Conservation (phyloP, 441 rosid genomes). For the Erodium chrysanthum region DNA sequence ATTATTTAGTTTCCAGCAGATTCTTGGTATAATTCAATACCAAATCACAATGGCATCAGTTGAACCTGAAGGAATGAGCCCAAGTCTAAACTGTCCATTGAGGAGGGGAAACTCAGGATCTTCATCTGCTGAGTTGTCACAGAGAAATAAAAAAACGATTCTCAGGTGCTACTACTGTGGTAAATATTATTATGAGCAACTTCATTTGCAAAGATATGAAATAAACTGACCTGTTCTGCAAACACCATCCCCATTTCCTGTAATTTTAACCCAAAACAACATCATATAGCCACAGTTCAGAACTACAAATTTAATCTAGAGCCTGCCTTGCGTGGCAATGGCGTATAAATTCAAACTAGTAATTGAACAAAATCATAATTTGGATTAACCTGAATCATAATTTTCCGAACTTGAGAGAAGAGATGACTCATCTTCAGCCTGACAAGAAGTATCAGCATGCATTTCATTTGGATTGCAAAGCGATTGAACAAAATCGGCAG, state of each 20-base stretch:
- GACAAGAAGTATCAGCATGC: constrained; percentile 29
- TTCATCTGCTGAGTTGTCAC: constrained; percentile 28
- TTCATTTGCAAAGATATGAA: constrained; percentile 11
- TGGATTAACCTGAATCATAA: constrained; percentile 28
- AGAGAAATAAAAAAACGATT: constrained; percentile 18
- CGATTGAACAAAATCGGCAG: constrained; percentile 42
- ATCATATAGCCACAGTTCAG: background rate
- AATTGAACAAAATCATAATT: no score
- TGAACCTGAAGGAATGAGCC: constrained; percentile 89
- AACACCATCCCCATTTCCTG: constrained; percentile 38
- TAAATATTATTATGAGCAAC: background rate
- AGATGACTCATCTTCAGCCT: constrained; percentile 40
- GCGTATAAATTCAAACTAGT: no score
- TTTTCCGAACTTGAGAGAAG: constrained; percentile 32
- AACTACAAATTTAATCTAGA: constrained; percentile 19
- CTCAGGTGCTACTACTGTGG: constrained; percentile 9
- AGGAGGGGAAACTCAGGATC: constrained; percentile 34
- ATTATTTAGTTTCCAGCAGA: background rate
- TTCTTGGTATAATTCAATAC: constrained; percentile 24
- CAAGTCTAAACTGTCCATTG: constrained; percentile 50
- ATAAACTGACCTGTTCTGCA: constrained; percentile 32
- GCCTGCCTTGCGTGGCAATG: no score
- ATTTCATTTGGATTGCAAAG: constrained; percentile 29
- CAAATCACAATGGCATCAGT: constrained; percentile 85
- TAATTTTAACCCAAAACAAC: constrained; percentile 10